Percentiles rank a stretch among this genome's conserved stretches.
Conservation (phyloP, 441 rosid species). For the Eruca vesicaria region DNA sequence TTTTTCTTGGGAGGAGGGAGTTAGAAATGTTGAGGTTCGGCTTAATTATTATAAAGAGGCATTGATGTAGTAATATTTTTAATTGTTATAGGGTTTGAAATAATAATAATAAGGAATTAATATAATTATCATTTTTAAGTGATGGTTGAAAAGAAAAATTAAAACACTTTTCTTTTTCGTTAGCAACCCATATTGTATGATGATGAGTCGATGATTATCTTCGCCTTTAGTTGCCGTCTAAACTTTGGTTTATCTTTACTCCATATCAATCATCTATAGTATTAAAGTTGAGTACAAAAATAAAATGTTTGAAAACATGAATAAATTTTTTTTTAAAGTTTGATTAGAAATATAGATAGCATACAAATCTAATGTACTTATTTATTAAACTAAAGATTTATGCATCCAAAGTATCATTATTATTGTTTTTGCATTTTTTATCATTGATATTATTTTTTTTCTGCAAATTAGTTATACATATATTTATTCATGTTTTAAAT, state of each 20-base stretch:
- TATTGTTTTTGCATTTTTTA: too few relatives aligned
- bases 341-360: too few relatives aligned
- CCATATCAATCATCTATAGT: constrained; percentile 2
- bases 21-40: constrained; percentile 28
- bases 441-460: too few relatives aligned
- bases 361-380: too few relatives aligned
- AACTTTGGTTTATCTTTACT: constrained; percentile 11
- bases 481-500: too few relatives aligned
- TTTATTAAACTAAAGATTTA: too few relatives aligned
- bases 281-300: too few relatives aligned
- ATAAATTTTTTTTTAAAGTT: too few relatives aligned
- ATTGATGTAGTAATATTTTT: background rate
- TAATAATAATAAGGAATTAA: background rate
- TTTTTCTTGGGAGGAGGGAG: background rate
- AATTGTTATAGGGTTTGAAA: background rate
- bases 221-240: constrained; percentile 12
- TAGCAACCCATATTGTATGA: background rate
- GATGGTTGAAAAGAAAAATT: background rate
- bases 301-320: too few relatives aligned
- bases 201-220: constrained; percentile 18
- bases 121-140: background rate
- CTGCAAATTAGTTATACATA: too few relatives aligned
- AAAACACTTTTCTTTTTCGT: background rate
- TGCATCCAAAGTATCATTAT: too few relatives aligned
- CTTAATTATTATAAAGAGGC: constrained; percentile 14